Conservation (phyloP, 495 filamentous ascomycete genomes). For the Talaromyces thailandensis region DNA sequence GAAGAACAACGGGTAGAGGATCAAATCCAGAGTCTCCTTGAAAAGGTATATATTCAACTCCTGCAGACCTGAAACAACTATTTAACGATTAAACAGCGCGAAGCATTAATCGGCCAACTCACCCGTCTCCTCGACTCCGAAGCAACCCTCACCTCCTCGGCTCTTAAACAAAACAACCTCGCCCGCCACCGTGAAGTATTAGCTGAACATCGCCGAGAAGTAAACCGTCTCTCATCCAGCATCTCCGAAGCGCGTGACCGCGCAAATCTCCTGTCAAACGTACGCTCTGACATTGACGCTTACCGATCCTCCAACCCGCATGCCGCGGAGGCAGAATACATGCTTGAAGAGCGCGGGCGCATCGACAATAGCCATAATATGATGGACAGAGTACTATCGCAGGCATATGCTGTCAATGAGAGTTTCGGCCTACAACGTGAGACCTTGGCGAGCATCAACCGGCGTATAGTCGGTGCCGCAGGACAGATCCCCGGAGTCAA, state of each 20-base stretch:
- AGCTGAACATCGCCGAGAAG: constrained; percentile 75
- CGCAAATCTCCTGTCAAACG: constrained; percentile 82
- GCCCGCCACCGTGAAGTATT: constrained; percentile 87
- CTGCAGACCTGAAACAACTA: not conserved
- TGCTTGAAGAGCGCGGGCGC: constrained; percentile 79
- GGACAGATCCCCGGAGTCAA: constrained; percentile 91
- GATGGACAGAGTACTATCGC: constrained; percentile 84
- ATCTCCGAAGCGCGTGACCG: constrained; percentile 72
- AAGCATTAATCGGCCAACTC: constrained; percentile 73
- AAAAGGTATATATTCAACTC: constrained; percentile 42
- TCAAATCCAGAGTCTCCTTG: constrained; percentile 76
- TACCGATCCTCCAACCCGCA: constrained; percentile 77
- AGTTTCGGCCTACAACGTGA: constrained; percentile 81
- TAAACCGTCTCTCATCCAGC: constrained; percentile 56
- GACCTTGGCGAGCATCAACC: constrained; percentile 74
- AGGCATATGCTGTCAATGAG: constrained; percentile 96
- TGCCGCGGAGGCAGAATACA: constrained; percentile 84
- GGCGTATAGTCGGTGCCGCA: constrained; percentile 79
- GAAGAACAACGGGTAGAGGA: constrained; percentile 74
- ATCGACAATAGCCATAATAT: constrained; percentile 83
- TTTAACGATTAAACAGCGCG: constrained; percentile 49
- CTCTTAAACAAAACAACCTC: constrained; percentile 90
- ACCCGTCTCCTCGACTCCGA: constrained; percentile 88
- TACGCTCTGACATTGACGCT: constrained; percentile 83
- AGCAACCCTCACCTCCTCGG: constrained; percentile 78